These are phyloP conservation scores for Tolypocladium endophyticum DNA, from an alignment of 2,329 filamentous ascomycete genomes.

Conservation along the genomic window DNA sequence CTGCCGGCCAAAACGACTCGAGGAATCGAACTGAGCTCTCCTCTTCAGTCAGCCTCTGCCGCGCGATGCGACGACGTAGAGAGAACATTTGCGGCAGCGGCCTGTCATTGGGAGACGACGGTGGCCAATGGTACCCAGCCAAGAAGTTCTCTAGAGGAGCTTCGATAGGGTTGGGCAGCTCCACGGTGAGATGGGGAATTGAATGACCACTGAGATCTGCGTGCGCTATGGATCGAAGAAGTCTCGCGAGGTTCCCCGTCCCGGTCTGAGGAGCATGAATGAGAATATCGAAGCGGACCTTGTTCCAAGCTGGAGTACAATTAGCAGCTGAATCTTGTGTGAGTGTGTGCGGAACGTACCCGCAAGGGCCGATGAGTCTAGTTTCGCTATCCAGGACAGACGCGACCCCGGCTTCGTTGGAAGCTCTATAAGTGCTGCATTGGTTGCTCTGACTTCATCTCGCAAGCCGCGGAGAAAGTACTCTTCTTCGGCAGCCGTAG, in stretches of 20 bases:
- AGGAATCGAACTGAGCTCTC: conserved; percentile 67
- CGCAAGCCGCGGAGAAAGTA: conserved; percentile 56
- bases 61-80: conserved; percentile 63
- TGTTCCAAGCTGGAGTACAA: conserved; percentile 56
- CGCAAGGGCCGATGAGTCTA: conserved; percentile 62
- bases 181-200: conserved; percentile 69
- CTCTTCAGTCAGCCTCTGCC: conserved; percentile 48
- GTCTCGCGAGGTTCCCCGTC: conserved; percentile 63
- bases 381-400: conserved; percentile 65
- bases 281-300: conserved; percentile 68
- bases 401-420: conserved; percentile 52
- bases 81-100: conserved; percentile 47
- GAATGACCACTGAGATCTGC: conserved; percentile 66
- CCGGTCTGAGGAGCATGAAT: conserved; percentile 63
- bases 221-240: conserved; percentile 63
- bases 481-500: conserved; percentile 51
- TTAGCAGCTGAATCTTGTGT: conserved; percentile 7
- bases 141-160: conserved; percentile 52
- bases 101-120: conserved; percentile 23
- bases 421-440: conserved; percentile 63
- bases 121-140: conserved; percentile 57
- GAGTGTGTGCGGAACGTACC: conserved; percentile 29
- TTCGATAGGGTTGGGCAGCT: conserved; percentile 66
- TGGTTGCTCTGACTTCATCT: conserved; percentile 38
- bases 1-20: conserved; percentile 77